Conservation (phyloP, 495 filamentous ascomycete genomes). For the Aspergillus diversus region DNA sequence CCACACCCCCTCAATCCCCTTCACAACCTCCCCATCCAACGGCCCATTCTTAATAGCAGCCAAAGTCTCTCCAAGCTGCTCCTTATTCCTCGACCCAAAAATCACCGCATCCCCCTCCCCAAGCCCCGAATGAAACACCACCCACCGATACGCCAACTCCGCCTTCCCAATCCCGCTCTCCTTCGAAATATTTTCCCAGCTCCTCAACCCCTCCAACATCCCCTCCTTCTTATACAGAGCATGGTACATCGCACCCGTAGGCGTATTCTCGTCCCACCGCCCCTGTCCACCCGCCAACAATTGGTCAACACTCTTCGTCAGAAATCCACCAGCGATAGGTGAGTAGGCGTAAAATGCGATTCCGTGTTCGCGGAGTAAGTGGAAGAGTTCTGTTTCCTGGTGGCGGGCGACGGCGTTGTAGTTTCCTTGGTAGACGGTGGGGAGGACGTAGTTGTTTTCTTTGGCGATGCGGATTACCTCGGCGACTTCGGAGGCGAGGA, state of each 20-base stretch:
- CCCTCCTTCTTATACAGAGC: constrained; percentile 22
- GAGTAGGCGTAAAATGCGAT: constrained; percentile 54
- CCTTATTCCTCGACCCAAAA: constrained; percentile 42
- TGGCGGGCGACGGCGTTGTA: constrained; percentile 47
- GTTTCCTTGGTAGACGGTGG: constrained; percentile 53
- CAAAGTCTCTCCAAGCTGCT: constrained; percentile 39
- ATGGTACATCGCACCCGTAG: background rate
- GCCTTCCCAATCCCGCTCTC: constrained; percentile 36
- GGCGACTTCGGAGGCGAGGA: constrained; percentile 45
- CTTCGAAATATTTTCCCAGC: constrained; percentile 27
- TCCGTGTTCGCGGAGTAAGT: constrained; percentile 44
- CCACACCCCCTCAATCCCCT: background rate
- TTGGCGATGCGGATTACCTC: constrained; percentile 46
- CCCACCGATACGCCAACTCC: constrained; percentile 46
- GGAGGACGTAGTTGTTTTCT: constrained; percentile 44
- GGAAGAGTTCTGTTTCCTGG: constrained; percentile 49
- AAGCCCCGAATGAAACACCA: constrained; percentile 37
- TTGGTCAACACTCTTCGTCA: constrained; percentile 29
- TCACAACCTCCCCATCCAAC: constrained; percentile 16
- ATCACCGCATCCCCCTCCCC: constrained; percentile 44
- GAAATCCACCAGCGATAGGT: constrained; percentile 55
- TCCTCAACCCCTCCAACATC: constrained; percentile 41
- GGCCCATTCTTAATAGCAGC: constrained; percentile 43
- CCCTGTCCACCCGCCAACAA: background rate
- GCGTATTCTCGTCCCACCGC: background rate